Conservation (phyloP, 1,284 basidiomycete genomes). For the Rhodotorula sp. region DNA sequence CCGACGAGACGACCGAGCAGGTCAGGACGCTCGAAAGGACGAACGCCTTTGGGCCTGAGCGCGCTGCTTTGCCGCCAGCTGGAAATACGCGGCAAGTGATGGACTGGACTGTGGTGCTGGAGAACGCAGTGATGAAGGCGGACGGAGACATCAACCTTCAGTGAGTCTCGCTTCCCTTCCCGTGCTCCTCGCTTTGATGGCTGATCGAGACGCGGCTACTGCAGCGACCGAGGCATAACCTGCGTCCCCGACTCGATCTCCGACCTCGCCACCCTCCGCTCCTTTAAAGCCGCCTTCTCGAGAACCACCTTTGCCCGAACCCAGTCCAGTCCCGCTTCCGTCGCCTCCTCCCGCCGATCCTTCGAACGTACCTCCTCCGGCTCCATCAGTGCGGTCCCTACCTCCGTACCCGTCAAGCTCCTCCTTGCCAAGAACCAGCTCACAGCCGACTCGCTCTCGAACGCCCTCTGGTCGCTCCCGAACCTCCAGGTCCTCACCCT, state of each 20-base stretch:
- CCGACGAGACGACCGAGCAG: neutral
- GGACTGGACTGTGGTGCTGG: constrained; percentile 15
- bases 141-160: constrained; percentile 21
- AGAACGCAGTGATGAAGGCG: constrained; percentile 12
- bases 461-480: constrained; percentile 36
- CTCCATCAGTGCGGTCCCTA: constrained; percentile 3
- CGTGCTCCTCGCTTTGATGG: too few species aligned
- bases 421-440: constrained; percentile 37
- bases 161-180: constrained; percentile 1
- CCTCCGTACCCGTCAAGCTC: constrained; percentile 31
- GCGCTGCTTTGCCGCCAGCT: neutral
- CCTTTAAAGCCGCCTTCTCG: neutral
- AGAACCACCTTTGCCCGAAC: neutral
- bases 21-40: neutral
- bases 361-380: constrained; percentile 24
- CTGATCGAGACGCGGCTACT: neutral
- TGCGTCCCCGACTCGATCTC: constrained; percentile 17
- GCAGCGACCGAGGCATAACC: constrained; percentile 14
- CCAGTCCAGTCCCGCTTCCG: constrained; percentile 7
- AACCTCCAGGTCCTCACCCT: constrained; percentile 37
- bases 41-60: neutral
- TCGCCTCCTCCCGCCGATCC: neutral
- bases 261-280: constrained; percentile 20
- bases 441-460: constrained; percentile 30
- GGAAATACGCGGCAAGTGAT: too few species aligned